Base-by-base conservation (phyloP, 2,329 filamentous ascomycete genomes). In the Thyridium curvatum region DNA sequence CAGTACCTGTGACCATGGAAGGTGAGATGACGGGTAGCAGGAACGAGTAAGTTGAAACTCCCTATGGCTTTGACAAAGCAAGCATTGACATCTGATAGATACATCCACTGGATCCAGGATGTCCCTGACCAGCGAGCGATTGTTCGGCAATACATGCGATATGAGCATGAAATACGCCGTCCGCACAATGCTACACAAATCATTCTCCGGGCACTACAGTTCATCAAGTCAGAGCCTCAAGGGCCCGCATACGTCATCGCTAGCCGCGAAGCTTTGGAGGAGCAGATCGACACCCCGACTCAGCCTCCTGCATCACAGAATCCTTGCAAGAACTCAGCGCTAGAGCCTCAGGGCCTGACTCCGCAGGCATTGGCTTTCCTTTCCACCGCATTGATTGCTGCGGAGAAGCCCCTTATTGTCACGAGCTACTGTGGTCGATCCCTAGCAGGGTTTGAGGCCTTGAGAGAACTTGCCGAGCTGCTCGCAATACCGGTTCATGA, bases 401-500 rank as follows among this genome's bases (percentile, higher is more conserved):
- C 46, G 3, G 13, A 42, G 15, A 36, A n/a, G 9, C 46, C 43
- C 4, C 41, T 47, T 4, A 44, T 47, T 21, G 41, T 47, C 7
- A 46, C 46, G 13, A 46, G 46, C 31, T 47, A 46, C 36, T 35
- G 34, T 8, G 46, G 46, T 7, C 38, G 44, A 8, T 39, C 39
- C 4, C 15, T 21, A 8, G 37, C 35, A 13, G 41, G 41, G 4
- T 47, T 47, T 31, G 32, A 41, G 18, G 46, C 46, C 8, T 29
- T 47, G 15, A 30, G 12, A 28, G 13, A 28, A n/a, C 30, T 56
- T 13, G 36, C 46, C 4, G 44, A 53, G 32, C 40, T 45, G 9
- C 39, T 35, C 38, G 43, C 35, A 42, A 55, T 72, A 10, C 61
- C 63, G 8, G 68, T 72, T 9, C 52, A 72, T 32, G 69, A 72